Percentiles rank a stretch among this genome's conserved stretches.
These are phyloP conservation scores for Hymenoscyphus fraxineus DNA, from an alignment of 2,329 filamentous ascomycete species.

Conservation along the genomic window DNA sequence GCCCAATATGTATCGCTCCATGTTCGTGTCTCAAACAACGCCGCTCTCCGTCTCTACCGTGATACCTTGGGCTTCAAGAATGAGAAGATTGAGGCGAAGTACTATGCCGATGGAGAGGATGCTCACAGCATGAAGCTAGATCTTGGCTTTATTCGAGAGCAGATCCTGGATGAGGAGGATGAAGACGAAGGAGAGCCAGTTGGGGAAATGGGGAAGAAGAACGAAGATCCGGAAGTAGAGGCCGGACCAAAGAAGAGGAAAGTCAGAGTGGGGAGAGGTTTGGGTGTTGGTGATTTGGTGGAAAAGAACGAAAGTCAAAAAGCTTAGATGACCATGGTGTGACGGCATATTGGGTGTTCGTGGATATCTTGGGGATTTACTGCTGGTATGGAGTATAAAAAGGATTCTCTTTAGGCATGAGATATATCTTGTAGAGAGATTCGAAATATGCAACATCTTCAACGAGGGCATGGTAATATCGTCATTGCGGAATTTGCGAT, in stretches of 20 bases:
- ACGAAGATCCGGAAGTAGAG: slow-evolving; percentile 41
- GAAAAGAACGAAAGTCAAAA: slow-evolving; percentile 64
- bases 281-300: slow-evolving; percentile 76
- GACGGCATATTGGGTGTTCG: neutral
- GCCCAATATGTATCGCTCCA: slow-evolving; percentile 93
- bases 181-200: slow-evolving; percentile 65
- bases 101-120: slow-evolving; percentile 97
- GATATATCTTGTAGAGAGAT: slow-evolving; percentile 1
- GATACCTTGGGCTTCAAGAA: slow-evolving; percentile 86
- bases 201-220: slow-evolving; percentile 57
- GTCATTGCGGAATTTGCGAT: neutral
- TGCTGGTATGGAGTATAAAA: slow-evolving; percentile 19
- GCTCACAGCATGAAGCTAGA: slow-evolving; percentile 93
- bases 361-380: neutral
- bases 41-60: slow-evolving; percentile 87
- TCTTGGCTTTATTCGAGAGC: slow-evolving; percentile 54
- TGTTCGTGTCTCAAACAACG: slow-evolving; percentile 89
- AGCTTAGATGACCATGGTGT: slow-evolving; percentile 21
- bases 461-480: neutral
- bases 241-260: slow-evolving; percentile 62
- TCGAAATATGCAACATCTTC: neutral
- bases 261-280: slow-evolving; percentile 75
- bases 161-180: slow-evolving; percentile 47
- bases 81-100: slow-evolving; percentile 81
- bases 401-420: neutral